Evolutionary conservation across 192 early-diverging fungal genomes (phyloP).

Genomic region (Chytriomyces sp.): DNA sequence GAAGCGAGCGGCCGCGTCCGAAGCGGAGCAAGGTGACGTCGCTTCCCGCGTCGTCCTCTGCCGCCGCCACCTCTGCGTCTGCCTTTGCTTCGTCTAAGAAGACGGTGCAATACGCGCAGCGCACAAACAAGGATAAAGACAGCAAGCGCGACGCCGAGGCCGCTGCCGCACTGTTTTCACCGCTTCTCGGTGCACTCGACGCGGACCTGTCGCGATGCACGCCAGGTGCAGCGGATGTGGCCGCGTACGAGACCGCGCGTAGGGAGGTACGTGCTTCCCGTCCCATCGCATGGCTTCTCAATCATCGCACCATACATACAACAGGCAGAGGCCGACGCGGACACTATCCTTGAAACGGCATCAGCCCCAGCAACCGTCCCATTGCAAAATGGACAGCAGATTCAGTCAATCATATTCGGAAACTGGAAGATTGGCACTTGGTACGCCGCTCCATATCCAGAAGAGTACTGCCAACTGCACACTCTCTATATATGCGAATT

Average conservation of each 20-base stretch:
- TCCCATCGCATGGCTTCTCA: background rate
- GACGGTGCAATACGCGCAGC: background rate
- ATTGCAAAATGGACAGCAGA: slow-evolving; percentile 12
- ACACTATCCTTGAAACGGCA: background rate
- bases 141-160: background rate
- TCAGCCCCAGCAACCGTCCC: background rate
- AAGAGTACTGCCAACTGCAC: slow-evolving; percentile 73
- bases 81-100: background rate
- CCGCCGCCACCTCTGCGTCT: background rate
- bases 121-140: background rate
- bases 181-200: slow-evolving; percentile 16
- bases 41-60: background rate
- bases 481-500: slow-evolving; percentile 85
- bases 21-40: background rate
- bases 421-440: slow-evolving; percentile 85
- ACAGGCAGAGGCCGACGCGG: background rate
- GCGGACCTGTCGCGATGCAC: slow-evolving; percentile 28
- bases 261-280: slow-evolving; percentile 11
- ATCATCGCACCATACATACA: background rate
- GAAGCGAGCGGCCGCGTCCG: background rate
- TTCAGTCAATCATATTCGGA: slow-evolving; percentile 61
- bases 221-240: slow-evolving; percentile 18
- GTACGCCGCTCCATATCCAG: slow-evolving; percentile 95
- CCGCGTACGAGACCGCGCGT: slow-evolving; percentile 18
- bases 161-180: background rate